Percentiles rank a stretch among this genome's conserved stretches.
Evolutionary conservation across 306 rosid genomes (phyloP).

Genomic region (Argentina anserina): DNA sequence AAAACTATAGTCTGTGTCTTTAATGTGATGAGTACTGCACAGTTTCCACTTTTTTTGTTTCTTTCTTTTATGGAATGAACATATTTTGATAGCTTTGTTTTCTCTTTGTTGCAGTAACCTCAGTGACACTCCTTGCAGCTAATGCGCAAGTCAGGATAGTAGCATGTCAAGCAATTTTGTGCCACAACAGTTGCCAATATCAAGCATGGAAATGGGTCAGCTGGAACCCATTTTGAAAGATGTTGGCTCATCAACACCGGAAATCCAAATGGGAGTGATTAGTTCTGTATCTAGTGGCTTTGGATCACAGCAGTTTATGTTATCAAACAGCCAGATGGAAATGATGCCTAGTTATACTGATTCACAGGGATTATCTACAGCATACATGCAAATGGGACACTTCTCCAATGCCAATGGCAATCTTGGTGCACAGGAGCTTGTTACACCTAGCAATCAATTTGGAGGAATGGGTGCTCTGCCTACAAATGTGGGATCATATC

Average conservation of each 20-base stretch:
- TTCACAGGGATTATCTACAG: constrained; percentile 37
- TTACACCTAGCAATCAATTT: constrained; percentile 30
- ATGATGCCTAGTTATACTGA: constrained; percentile 31
- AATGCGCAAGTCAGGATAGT: constrained; percentile 13
- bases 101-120: constrained; percentile 8
- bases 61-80: not conserved
- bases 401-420: constrained; percentile 18
- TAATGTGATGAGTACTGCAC: not conserved
- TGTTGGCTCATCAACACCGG: constrained; percentile 51
- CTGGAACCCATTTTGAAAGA: constrained; percentile 47
- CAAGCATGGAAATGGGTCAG: constrained; percentile 57
- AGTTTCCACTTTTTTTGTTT: not conserved
- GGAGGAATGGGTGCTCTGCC: constrained; percentile 37
- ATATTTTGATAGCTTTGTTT: not conserved
- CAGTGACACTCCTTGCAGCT: not conserved
- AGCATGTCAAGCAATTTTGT: constrained; percentile 60
- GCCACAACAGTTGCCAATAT: constrained; percentile 41
- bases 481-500: constrained; percentile 32
- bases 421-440: constrained; percentile 32
- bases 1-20: not conserved
- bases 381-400: constrained; percentile 40
- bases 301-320: constrained; percentile 37
- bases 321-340: constrained; percentile 36
- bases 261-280: constrained; percentile 43
- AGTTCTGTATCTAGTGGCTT: constrained; percentile 42